Conservation (phyloP, 169 alveolate genomes). For the Plasmodium cynomolgi region DNA sequence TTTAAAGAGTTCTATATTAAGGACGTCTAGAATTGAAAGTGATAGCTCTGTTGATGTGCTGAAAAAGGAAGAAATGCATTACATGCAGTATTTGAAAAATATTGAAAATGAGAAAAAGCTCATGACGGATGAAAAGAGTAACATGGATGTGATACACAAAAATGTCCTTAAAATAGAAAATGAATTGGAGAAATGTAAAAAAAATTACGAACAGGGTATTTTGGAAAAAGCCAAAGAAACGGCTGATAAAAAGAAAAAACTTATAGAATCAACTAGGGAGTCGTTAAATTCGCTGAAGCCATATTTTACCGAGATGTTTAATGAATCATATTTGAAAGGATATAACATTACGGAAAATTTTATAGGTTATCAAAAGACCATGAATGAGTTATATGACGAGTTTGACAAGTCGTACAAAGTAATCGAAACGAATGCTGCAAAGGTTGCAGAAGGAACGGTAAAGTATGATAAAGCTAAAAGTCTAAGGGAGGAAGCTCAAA, state of each 20-base stretch:
- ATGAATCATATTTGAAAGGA: neutral
- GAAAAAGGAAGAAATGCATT: neutral
- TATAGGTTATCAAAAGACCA: neutral
- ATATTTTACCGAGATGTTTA: neutral
- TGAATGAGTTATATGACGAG: neutral
- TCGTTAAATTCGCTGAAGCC: neutral
- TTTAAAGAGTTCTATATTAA: neutral
- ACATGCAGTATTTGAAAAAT: neutral
- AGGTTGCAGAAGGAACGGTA: neutral
- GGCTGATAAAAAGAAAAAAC: slow-evolving; percentile 14
- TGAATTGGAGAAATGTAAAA: neutral
- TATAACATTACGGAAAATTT: neutral
- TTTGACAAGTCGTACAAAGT: neutral
- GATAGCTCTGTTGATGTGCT: neutral
- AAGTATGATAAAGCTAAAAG: neutral
- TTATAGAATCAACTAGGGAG: slow-evolving; percentile 1
- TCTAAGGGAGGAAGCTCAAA: slow-evolving; percentile 1
- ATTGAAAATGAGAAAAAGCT: slow-evolving; percentile 11
- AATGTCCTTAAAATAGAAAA: slow-evolving; percentile 13
- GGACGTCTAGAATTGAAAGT: neutral
- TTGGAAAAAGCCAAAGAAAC: neutral
- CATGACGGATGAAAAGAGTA: neutral
- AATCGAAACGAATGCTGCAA: neutral
- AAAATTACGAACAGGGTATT: slow-evolving; percentile 14
- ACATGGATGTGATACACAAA: neutral